phyloP scores from a whole-genome alignment of 2,329 filamentous ascomycete species.

The Exophiala phaeomuriformis region DNA sequence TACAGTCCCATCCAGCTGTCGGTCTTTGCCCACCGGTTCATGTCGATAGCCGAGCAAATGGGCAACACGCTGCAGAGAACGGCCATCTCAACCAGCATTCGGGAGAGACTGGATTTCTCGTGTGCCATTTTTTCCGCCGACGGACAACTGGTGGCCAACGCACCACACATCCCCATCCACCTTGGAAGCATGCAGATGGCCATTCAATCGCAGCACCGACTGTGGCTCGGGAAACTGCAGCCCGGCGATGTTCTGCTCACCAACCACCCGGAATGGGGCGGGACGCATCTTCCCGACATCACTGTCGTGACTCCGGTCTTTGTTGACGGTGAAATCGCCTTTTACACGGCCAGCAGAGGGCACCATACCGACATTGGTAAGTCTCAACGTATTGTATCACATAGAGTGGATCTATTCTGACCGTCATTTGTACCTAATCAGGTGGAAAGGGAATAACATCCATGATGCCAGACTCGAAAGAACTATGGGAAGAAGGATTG shows the following conservation, averaged over 20 bases:
- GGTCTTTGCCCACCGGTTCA: slow-evolving; percentile 75
- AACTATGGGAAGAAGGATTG: slow-evolving; percentile 44
- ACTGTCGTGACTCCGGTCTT: slow-evolving; percentile 72
- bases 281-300: slow-evolving; percentile 72
- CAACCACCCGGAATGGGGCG: slow-evolving; percentile 72
- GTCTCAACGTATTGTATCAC: slow-evolving; percentile 23
- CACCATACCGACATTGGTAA: slow-evolving; percentile 60
- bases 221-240: slow-evolving; percentile 64
- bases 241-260: slow-evolving; percentile 70
- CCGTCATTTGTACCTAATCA: no score
- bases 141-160: slow-evolving; percentile 60
- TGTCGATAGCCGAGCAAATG: slow-evolving; percentile 83
- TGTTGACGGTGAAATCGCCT: slow-evolving; percentile 62
- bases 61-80: slow-evolving; percentile 71
- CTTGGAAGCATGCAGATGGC: slow-evolving; percentile 81
- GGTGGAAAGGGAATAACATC: slow-evolving; percentile 13
- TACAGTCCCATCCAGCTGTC: slow-evolving; percentile 60
- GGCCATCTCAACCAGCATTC: slow-evolving; percentile 70
- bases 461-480: slow-evolving; percentile 41
- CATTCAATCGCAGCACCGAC: slow-evolving; percentile 67
- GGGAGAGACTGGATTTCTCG: slow-evolving; percentile 73
- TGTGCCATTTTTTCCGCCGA: slow-evolving; percentile 72
- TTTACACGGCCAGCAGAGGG: slow-evolving; percentile 67
- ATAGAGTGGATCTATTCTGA: no score
- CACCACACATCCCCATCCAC: slow-evolving; percentile 77